phyloP scores from a whole-genome alignment of 352 stramenopile species.

The Pythium myriotylum region DNA sequence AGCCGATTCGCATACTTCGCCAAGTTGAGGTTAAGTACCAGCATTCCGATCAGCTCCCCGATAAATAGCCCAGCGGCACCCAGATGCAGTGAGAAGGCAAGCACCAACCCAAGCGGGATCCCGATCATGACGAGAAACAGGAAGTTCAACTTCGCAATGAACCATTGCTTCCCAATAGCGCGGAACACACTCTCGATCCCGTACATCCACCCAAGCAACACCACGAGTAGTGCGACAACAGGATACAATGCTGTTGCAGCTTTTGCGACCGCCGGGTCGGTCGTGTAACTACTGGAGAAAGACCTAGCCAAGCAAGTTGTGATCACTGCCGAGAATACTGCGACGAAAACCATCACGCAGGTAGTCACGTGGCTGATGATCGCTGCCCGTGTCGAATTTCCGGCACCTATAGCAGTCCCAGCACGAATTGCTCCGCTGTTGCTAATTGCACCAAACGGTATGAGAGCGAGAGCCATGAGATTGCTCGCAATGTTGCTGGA shows the following conservation, averaged over 20 bases:
- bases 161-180: slow-evolving; percentile 51
- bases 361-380: too few relatives aligned
- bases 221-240: slow-evolving; percentile 37
- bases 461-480: slow-evolving; percentile 44
- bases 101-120: slow-evolving; percentile 42
- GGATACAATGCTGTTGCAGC: slow-evolving; percentile 37
- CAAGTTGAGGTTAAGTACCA: slow-evolving; percentile 38
- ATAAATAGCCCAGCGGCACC: slow-evolving; percentile 58
- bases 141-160: slow-evolving; percentile 58
- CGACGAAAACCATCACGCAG: slow-evolving; percentile 29
- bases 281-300: slow-evolving; percentile 49
- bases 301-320: slow-evolving; percentile 32
- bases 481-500: slow-evolving; percentile 51
- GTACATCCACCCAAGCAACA: slow-evolving; percentile 42
- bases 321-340: slow-evolving; percentile 31
- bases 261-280: slow-evolving; percentile 31
- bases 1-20: slow-evolving; percentile 42
- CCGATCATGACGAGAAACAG: slow-evolving; percentile 52
- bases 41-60: slow-evolving; percentile 50
- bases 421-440: slow-evolving; percentile 62
- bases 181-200: slow-evolving; percentile 45
- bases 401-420: slow-evolving; percentile 42
- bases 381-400: slow-evolving; percentile 19
- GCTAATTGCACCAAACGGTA: slow-evolving; percentile 53
- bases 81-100: slow-evolving; percentile 42